Conservation (phyloP, 441 rosid genomes). For the Euphorbia corollata region DNA sequence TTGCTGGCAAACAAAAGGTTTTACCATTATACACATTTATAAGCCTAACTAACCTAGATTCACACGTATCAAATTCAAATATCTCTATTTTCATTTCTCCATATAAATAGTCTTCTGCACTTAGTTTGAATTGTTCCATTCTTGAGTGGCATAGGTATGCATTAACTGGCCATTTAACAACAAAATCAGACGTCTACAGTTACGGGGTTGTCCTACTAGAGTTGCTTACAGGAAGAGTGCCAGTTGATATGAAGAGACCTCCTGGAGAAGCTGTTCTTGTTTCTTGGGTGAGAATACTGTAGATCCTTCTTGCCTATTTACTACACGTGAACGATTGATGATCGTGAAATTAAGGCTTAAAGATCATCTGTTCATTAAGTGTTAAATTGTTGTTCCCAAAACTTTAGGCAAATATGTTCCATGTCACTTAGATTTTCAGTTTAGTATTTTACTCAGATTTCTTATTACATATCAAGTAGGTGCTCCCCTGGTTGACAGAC, state of each 20-base stretch:
- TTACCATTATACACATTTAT: too few species aligned
- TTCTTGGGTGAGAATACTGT: conserved; percentile 47
- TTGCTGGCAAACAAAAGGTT: too few species aligned
- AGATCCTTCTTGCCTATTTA: background rate
- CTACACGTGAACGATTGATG: background rate
- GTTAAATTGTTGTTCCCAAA: background rate
- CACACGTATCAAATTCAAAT: background rate
- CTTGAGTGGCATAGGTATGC: conserved; percentile 58
- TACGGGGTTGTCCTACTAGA: conserved; percentile 70
- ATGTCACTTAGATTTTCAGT: too few species aligned
- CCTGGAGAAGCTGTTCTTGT: conserved; percentile 82
- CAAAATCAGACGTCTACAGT: conserved; percentile 75
- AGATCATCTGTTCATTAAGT: too few species aligned
- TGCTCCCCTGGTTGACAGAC: conserved; percentile 65
- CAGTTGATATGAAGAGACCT: conserved; percentile 73
- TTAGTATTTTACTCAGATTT: background rate
- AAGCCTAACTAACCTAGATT: background rate
- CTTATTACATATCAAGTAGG: conserved; percentile 35
- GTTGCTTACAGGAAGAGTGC: conserved; percentile 65
- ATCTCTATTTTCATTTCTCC: background rate
- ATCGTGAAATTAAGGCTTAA: background rate
- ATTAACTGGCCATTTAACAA: conserved; percentile 74
- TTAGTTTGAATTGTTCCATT: background rate
- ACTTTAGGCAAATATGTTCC: background rate
- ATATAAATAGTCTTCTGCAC: background rate